Evolutionary conservation across 768 basidiomycete genomes (phyloP), one percentile per base, ranked within the genome.

Genomic region (Hemileccinum impolitum): DNA sequence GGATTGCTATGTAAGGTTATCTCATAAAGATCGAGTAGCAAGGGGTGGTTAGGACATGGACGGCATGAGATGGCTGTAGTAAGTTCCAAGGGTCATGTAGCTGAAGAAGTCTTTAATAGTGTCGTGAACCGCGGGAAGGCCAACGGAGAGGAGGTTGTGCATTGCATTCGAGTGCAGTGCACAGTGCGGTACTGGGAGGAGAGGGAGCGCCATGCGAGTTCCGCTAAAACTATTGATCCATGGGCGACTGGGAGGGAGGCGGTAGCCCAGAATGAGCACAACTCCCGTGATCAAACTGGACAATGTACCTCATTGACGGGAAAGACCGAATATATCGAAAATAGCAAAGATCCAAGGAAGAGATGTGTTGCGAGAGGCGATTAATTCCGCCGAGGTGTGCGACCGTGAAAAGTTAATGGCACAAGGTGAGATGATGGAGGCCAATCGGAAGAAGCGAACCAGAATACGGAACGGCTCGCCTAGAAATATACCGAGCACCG

Each of bases 401-500:
- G 64, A 66, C 41, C 48, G 32, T 30, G 42, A 18, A 56, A 51
- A 53, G 54, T 49, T 39, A 53, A 62, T 68, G 59, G 66, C 74
- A 77, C 69, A 71, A 71, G 72, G 70, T 63, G 44, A n/a, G 48
- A 47, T 54, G 57, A 59, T 44, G 52, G 52, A 58, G 56, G 52
- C 75, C 74, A 79, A 79, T 79, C 77, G 78, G 80, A 71, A 63
- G 54, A 51, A 54, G 58, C 54, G 67, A 64, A 54, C 64, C 49
- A 61, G 57, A 63, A 59, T 58, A 76, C 75, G 76, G 79, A 68
- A 68, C 74, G 78, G 74, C 69, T 56, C 53, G 56, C 63, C 60
- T 68, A 62, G 63, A 67, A 66, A 71, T 70, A 69, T 59, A 61
- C 64, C 65, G 60, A 59, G 56, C 47, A 69, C 70, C 67, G 74